phyloP scores from a whole-genome alignment of 352 stramenopile genomes.

The Globisporangium perplexum region DNA sequence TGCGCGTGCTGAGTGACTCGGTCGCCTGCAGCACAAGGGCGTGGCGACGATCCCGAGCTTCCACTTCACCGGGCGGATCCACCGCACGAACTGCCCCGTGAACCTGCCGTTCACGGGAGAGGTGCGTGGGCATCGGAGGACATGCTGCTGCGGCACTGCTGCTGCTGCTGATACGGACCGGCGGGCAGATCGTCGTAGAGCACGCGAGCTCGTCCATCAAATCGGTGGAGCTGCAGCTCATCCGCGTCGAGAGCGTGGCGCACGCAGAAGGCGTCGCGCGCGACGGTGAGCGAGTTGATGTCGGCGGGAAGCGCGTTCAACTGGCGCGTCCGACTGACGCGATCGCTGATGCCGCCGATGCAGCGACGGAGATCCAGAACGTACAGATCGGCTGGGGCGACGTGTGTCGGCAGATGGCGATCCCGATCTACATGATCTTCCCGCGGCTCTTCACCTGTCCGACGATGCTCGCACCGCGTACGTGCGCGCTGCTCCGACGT shows the following conservation, averaged over 20 bases:
- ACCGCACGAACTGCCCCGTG: conserved; percentile 88
- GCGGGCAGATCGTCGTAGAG: conserved; percentile 68
- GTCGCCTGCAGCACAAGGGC: conserved; percentile 32
- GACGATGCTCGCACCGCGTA: conserved; percentile 80
- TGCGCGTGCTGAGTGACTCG: not conserved
- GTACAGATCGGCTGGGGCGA: conserved; percentile 92
- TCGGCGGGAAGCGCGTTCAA: not conserved
- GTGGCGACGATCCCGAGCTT: conserved; percentile 66
- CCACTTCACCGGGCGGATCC: conserved; percentile 73
- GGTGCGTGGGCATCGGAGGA: conserved; percentile 20
- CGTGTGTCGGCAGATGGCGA: conserved; percentile 81
- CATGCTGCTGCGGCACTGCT: not conserved
- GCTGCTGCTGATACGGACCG: not conserved
- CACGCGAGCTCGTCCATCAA: conserved; percentile 72
- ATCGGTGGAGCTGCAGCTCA: conserved; percentile 88
- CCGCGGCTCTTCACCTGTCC: conserved; percentile 90
- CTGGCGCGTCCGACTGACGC: not conserved
- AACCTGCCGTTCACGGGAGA: conserved; percentile 88
- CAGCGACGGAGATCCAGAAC: conserved; percentile 93
- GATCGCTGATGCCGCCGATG: not conserved
- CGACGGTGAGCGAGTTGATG: conserved; percentile 39
- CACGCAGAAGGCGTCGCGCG: conserved; percentile 69
- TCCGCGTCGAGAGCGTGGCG: conserved; percentile 85
- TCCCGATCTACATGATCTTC: conserved; percentile 95
- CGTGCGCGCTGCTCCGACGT: not conserved